phyloP scores from a whole-genome alignment of 2,329 filamentous ascomycete genomes.

The Periglandula ipomoeae region DNA sequence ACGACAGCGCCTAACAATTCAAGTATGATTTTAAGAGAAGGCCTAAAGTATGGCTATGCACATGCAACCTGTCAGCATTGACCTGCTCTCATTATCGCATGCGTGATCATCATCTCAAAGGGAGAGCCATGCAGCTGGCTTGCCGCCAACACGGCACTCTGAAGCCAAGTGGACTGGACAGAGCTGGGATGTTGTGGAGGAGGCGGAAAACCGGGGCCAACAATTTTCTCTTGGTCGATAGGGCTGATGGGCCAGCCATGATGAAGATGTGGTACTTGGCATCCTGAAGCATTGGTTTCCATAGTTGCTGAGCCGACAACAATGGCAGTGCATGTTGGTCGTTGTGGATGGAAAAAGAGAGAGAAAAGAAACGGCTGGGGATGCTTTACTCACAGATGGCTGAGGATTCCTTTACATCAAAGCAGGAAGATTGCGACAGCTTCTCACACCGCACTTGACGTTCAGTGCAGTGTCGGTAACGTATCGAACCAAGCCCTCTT shows the following conservation, averaged over 20 bases:
- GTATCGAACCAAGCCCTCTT: no score
- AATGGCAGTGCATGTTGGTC: not conserved
- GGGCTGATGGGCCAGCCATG: constrained; percentile 1
- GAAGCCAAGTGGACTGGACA: not conserved
- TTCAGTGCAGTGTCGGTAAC: no score
- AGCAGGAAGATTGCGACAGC: no score
- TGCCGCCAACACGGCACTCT: not conserved
- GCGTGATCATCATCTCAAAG: not conserved
- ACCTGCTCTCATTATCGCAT: not conserved
- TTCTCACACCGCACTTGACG: no score
- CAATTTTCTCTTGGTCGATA: not conserved
- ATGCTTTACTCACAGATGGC: no score
- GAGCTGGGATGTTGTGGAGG: constrained; percentile 2
- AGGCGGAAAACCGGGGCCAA: constrained; percentile 1
- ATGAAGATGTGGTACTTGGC: not conserved
- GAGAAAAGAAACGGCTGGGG: not conserved
- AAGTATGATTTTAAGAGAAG: not conserved
- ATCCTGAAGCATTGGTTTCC: not conserved
- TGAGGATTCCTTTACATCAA: no score
- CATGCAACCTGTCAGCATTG: not conserved
- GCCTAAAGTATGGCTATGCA: not conserved
- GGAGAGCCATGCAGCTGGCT: not conserved
- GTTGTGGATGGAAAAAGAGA: not conserved
- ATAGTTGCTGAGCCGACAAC: not conserved
- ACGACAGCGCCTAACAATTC: not conserved